These are phyloP conservation scores for Tetragonia tetragonoides DNA, from an alignment of 148 eudicot genomes.

Conservation along the genomic window DNA sequence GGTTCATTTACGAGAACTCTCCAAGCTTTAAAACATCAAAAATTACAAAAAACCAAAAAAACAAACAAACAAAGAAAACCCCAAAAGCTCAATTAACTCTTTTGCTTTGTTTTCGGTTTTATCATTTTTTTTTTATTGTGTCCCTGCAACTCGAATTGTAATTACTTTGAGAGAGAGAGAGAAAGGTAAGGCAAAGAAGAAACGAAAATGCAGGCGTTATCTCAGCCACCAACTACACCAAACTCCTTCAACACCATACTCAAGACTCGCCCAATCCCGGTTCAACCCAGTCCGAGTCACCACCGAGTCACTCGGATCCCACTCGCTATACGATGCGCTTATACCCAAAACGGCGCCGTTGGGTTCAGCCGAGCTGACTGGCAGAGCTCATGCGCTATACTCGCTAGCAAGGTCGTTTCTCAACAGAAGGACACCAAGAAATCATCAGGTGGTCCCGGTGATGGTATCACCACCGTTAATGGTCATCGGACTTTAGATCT, in stretches of 20 bases:
- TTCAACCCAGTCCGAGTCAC: slow-evolving; percentile 1
- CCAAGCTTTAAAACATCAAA: slow-evolving; percentile 36
- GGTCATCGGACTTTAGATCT: slow-evolving; percentile 61
- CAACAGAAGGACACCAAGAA: slow-evolving; percentile 37
- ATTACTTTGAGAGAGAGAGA: background rate
- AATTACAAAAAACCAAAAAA: background rate
- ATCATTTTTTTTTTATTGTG: background rate
- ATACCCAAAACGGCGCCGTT: slow-evolving; percentile 26
- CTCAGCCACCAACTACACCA: slow-evolving; percentile 41
- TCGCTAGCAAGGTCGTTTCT: slow-evolving; percentile 59
- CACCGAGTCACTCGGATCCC: slow-evolving; percentile 20
- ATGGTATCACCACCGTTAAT: slow-evolving; percentile 44
- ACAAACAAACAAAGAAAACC: background rate
- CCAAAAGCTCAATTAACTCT: too few species aligned
- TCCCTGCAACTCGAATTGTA: background rate
- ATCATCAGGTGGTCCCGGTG: background rate
- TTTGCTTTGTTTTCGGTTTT: background rate
- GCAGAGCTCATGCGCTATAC: slow-evolving; percentile 80
- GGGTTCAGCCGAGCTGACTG: slow-evolving; percentile 59
- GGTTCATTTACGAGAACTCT: slow-evolving; percentile 33
- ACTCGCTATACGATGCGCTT: slow-evolving; percentile 36
- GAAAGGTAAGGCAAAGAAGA: background rate
- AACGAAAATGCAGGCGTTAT: slow-evolving; percentile 51
- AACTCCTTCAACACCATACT: slow-evolving; percentile 20
- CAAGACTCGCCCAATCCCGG: slow-evolving; percentile 14